A percentile compares a stretch with the other conserved stretches of the same genome.
Evolutionary conservation across 2,329 filamentous ascomycete genomes (phyloP).

Genomic region (Neurospora sp.): DNA sequence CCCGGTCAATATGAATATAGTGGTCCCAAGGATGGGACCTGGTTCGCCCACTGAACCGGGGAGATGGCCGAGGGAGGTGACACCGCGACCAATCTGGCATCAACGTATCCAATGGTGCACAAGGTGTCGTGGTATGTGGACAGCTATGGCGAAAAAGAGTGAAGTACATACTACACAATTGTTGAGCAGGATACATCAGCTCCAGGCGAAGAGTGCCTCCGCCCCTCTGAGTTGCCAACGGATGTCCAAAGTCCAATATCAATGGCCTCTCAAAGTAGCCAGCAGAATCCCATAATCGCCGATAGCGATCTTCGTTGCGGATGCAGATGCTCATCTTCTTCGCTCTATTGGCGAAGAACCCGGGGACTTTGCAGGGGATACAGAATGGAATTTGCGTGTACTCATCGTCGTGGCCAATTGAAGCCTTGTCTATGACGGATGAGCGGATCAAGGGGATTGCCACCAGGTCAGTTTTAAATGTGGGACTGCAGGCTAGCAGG

Average conservation of each 20-base stretch:
- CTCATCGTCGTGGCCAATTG: rapidly evolving
- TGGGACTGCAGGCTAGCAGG: not conserved
- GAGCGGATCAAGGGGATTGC: not conserved
- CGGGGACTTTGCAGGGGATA: not conserved
- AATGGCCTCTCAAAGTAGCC: not conserved
- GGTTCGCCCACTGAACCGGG: no score
- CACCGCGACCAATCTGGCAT: rapidly evolving
- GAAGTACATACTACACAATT: not conserved
- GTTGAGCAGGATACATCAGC: not conserved
- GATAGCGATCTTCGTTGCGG: not conserved
- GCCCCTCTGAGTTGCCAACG: not conserved
- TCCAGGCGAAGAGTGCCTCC: not conserved
- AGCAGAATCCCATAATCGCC: not conserved
- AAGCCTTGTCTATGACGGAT: not conserved
- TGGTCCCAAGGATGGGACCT: not conserved
- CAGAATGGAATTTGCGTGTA: not conserved
- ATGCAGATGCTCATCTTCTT: not conserved
- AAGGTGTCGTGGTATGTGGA: rapidly evolving
- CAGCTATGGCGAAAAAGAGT: not conserved
- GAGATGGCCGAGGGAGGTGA: not conserved
- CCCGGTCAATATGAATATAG: no score
- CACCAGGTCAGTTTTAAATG: rapidly evolving
- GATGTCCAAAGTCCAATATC: not conserved
- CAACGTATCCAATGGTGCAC: not conserved
- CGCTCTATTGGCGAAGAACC: not conserved